A percentile compares a stretch with the other conserved stretches of the same genome.
Evolutionary conservation across 768 basidiomycete genomes (phyloP).

Genomic region (Leccinellum albellum): DNA sequence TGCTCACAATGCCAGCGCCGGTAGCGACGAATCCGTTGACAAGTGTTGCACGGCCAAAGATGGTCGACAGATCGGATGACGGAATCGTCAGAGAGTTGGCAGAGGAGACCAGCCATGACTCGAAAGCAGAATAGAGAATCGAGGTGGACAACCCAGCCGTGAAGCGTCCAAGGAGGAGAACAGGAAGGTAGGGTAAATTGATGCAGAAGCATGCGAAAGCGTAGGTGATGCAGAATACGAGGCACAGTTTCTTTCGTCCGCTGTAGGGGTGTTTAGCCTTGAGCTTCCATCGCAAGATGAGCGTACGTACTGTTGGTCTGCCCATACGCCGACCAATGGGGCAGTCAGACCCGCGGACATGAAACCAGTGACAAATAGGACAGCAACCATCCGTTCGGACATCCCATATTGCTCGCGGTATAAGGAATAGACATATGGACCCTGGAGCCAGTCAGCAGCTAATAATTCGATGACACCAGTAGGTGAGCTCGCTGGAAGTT

Average conservation of each 20-base stretch:
- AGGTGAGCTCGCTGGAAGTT: neutral
- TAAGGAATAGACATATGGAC: conserved; percentile 73
- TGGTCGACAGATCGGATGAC: conserved; percentile 56
- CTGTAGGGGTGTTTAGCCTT: conserved; percentile 32
- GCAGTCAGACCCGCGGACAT: conserved; percentile 64
- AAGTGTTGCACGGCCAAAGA: conserved; percentile 71
- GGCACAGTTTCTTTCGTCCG: conserved; percentile 63
- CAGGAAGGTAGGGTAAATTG: conserved; percentile 50
- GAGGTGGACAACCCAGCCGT: conserved; percentile 71
- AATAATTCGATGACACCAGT: neutral
- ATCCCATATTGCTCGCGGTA: conserved; percentile 67
- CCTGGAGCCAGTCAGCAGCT: conserved; percentile 80
- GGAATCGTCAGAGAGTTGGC: conserved; percentile 49
- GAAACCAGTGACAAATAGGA: conserved; percentile 78
- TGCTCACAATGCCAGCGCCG: conserved; percentile 60
- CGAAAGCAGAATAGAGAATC: conserved; percentile 72
- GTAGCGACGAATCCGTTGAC: conserved; percentile 73
- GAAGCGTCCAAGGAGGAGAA: conserved; percentile 61
- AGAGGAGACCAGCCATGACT: conserved; percentile 73
- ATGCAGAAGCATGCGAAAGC: conserved; percentile 57
- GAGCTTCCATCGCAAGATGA: neutral
- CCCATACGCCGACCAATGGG: conserved; percentile 73
- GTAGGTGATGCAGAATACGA: conserved; percentile 71
- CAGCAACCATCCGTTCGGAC: conserved; percentile 59
- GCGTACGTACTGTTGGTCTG: conserved; percentile 54